Evolutionary conservation across 1,284 basidiomycete genomes (phyloP).

Genomic region (Ceratobasidium sp.): DNA sequence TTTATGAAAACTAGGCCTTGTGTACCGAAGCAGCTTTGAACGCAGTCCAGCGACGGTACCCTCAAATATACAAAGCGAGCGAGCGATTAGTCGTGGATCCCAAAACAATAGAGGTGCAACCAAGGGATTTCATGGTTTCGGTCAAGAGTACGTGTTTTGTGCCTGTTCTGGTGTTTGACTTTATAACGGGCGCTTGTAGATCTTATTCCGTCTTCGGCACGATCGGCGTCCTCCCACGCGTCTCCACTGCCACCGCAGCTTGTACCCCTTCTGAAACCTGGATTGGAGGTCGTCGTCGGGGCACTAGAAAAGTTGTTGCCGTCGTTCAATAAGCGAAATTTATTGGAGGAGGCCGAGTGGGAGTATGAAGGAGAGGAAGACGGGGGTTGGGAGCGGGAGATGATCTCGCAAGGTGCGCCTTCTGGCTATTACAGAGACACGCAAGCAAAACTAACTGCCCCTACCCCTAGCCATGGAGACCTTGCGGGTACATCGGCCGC

Average conservation of each 20-base stretch:
- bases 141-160: constrained; percentile 83
- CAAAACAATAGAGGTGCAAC: constrained; percentile 85
- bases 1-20: constrained; percentile 72
- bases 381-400: constrained; percentile 83
- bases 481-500: constrained; percentile 89
- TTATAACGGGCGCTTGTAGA: constrained; percentile 63
- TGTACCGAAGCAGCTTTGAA: constrained; percentile 98
- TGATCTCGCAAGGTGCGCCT: constrained; percentile 84
- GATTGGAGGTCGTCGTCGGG: constrained; percentile 78
- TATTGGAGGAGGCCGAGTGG: constrained; percentile 94
- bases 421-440: neutral
- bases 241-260: constrained; percentile 89
- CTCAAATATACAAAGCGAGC: constrained; percentile 95
- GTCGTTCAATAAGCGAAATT: constrained; percentile 77
- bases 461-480: constrained; percentile 84
- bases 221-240: constrained; percentile 88
- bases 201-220: constrained; percentile 93
- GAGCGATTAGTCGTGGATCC: constrained; percentile 90
- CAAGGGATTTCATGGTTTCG: constrained; percentile 98
- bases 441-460: constrained; percentile 49
- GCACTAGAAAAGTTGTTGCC: constrained; percentile 81
- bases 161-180: constrained; percentile 36
- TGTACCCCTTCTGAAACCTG: constrained; percentile 78
- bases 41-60: constrained; percentile 95
- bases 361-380: constrained; percentile 80